Percentiles rank a stretch among this genome's conserved stretches.
These are phyloP conservation scores for Aspergillus glaucus DNA, from an alignment of 2,329 filamentous ascomycete species.

Conservation along the genomic window DNA sequence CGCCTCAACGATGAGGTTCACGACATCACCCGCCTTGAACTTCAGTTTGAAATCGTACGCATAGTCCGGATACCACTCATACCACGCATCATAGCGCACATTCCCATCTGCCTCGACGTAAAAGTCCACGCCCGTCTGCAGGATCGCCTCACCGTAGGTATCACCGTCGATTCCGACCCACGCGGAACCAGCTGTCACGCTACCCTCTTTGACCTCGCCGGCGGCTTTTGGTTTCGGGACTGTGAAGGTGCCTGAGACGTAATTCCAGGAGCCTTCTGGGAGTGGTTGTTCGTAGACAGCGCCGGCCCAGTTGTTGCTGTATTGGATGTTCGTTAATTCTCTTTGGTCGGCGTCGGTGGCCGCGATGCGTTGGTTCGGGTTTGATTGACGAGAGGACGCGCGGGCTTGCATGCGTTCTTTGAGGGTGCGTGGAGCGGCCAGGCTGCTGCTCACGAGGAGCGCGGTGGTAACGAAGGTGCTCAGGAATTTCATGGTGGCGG, in stretches of 20 bases:
- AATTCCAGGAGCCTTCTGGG: constrained; percentile 43
- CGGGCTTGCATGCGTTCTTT: constrained; percentile 25
- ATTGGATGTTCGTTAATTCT: constrained; percentile 37
- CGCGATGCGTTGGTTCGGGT: constrained; percentile 12
- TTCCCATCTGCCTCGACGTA: constrained; percentile 35
- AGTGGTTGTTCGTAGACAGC: constrained; percentile 45
- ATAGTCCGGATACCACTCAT: constrained; percentile 56
- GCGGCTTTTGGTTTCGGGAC: constrained; percentile 46
- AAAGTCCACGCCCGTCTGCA: constrained; percentile 55
- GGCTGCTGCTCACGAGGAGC: constrained; percentile 17
- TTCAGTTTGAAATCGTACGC: constrained; percentile 49
- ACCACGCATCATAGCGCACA: constrained; percentile 51
- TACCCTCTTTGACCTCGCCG: constrained; percentile 22
- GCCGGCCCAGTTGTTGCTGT: constrained; percentile 56
- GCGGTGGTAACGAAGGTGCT: constrained; percentile 14
- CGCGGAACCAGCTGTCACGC: constrained; percentile 45
- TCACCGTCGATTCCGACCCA: constrained; percentile 60
- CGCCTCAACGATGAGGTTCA: constrained; percentile 36
- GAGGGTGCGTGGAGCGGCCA: constrained; percentile 24
- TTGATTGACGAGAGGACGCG: constrained; percentile 18
- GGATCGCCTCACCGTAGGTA: constrained; percentile 48
- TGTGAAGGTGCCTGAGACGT: constrained; percentile 41
- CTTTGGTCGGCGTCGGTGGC: constrained; percentile 4
- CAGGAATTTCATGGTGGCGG: constrained; percentile 25
- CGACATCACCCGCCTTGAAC: constrained; percentile 41